Evolutionary conservation across 1,139 yeast genomes (phyloP), one percentile per base, ranked within the genome.

Genomic region (Protomyces inundatus): DNA sequence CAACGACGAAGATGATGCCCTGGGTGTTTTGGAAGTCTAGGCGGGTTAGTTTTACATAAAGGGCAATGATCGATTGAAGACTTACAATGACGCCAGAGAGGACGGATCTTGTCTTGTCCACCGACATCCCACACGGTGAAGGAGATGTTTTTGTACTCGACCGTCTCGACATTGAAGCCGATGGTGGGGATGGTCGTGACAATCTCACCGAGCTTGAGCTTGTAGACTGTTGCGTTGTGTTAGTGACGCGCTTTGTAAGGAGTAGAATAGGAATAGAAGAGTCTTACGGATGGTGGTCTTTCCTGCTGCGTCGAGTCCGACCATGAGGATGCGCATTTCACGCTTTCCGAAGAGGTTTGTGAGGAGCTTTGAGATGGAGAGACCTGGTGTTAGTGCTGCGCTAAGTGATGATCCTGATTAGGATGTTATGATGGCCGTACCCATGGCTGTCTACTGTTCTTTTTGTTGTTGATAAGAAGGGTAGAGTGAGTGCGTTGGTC

Each of bases 71-170:
- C 4, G 30, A 34, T n/a, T 6, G 4, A 14, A 4, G 23, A 40
- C 55, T 50, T 52, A 58, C 62, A 89, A 79, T 89, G 93, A 85
- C 96, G 87, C 96, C 96, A 89, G 78, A 89, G 82, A 66, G 96
- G 95, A 81, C 96, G 87, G 76, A 89, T 88, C 82, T 89, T 89
- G 79, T 88, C 95, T 82, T 89, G 96, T 84, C 96, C 96, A 86
- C 96, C 96, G 74, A 89, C 96, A 84, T 89, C 96, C 96, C 96
- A 89, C 70, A 89, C 96, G 69, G 96, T 89, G 82, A 89, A 89
- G 56, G 95, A 86, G 77, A 89, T 88, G 85, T 89, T 89, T 82
- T 88, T 88, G 83, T 89, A 89, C 80, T 89, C 96, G 73, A 89
- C 67, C 69, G 96, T 89, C 79, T 89, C 96, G 71, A 89, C 96